Evolutionary conservation across 2,329 filamentous ascomycete genomes (phyloP), one percentile per base, ranked within the genome.

Genomic region (Monosporascus sp.): DNA sequence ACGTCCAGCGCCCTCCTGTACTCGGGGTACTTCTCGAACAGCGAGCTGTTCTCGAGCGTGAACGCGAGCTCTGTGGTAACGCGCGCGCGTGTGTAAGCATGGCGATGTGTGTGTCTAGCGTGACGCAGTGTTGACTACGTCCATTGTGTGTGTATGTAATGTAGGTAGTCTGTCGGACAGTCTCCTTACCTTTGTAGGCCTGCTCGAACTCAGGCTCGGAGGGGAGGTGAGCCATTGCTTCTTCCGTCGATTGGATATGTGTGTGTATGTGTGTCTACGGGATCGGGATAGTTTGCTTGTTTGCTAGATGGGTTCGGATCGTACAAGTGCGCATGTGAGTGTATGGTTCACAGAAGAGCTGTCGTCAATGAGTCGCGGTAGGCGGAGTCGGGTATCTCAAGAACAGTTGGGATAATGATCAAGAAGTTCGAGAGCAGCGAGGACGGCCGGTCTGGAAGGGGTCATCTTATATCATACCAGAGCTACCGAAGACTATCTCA

Each of bases 161-260:
- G 16, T 20, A 16, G 48, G 17, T 20, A 14, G 27, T n/a, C 31
- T 19, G 46, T 47, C 31, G 27, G 8, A 40, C 17, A 41, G 46
- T 37, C 14, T 24, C 19, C 81, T 69, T 78, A 95, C 91, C 91
- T 74, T 91, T 90, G 85, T 96, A 96, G 69, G 93, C 93, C 84
- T 97, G 93, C 85, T 97, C 86, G 80, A 97, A 97, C 81, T 99
- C 93, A 69, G 94, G 93, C 84, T 97, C 93, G 60, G 79, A 77
- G 50, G 90, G 85, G 68, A 94, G 82, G 80, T 94, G 87, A 63
- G 91, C 89, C 90, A 95, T 94, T 19, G 43, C 17, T 46, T n/a
- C 38, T 41, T 41, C 20, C 43, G 20, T 31, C n/a, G 43, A 7
- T 31, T 46, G 11, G 11, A 17, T 7, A 4, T 17, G 16, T 20